These are phyloP conservation scores for Fusarium lateritium DNA, from an alignment of 2,329 filamentous ascomycete genomes.

Conservation along the genomic window DNA sequence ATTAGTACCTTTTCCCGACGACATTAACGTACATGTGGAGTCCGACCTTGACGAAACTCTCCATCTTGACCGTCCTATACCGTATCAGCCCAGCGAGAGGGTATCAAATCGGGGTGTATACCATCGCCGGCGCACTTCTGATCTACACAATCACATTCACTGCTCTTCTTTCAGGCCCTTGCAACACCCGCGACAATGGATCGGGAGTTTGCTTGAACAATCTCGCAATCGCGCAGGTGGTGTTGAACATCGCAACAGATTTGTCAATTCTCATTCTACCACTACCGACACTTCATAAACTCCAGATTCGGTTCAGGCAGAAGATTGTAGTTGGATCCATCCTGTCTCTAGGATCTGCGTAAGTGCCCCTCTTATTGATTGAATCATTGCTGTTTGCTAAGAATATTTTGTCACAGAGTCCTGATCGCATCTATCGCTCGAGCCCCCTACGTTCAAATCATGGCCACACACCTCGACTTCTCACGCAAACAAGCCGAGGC, in stretches of 20 bases:
- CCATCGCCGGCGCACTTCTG: not conserved
- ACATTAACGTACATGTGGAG: conserved; percentile 3
- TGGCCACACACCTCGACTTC: conserved; percentile 2
- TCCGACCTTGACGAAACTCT: conserved; percentile 1
- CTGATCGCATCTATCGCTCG: conserved; percentile 5
- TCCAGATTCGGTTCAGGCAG: not conserved
- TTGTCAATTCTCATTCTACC: not conserved
- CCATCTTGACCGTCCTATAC: conserved; percentile 4
- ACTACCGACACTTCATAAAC: not conserved
- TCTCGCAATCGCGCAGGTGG: not conserved
- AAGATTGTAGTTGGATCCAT: not conserved
- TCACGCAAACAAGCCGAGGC: conserved; percentile 8
- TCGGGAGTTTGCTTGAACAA: conserved; percentile 1
- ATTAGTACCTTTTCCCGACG: conserved; percentile 1
- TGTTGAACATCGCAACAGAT: conserved; percentile 2
- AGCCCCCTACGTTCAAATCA: conserved; percentile 3
- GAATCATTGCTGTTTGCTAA: not conserved
- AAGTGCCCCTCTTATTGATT: not conserved
- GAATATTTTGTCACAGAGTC: not conserved
- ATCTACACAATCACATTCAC: conserved; percentile 7
- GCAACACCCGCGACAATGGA: not conserved
- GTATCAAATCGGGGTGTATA: not conserved
- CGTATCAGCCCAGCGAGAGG: conserved; percentile 3
- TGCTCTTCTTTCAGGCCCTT: not conserved
- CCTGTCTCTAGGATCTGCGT: conserved; percentile 2